Evolutionary conservation across 345 rosid genomes (phyloP).

Genomic region (Passiflora organensis): DNA sequence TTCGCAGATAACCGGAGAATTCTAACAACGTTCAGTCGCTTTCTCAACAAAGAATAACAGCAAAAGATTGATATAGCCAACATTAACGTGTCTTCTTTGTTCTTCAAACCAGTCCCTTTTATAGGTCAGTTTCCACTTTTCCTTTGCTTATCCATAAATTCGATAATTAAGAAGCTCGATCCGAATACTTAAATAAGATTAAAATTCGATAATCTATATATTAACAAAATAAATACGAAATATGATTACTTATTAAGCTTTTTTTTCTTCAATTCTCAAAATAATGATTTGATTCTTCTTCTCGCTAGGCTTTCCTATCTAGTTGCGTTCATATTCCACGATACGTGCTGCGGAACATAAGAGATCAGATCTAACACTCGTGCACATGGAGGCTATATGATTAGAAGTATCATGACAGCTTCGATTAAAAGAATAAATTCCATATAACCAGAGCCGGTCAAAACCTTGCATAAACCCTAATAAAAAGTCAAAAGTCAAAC

Average conservation of each 20-base stretch:
- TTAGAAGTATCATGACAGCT: background rate
- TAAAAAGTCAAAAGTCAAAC: constrained; percentile 23
- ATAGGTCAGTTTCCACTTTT: constrained; percentile 21
- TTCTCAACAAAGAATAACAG: background rate
- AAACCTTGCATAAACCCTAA: constrained; percentile 14
- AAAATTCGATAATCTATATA: too few relatives aligned
- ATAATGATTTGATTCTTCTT: too few relatives aligned
- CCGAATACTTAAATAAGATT: too few relatives aligned
- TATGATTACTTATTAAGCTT: too few relatives aligned
- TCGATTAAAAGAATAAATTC: background rate
- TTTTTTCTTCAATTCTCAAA: too few relatives aligned
- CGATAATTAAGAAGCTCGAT: too few relatives aligned
- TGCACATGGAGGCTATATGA: background rate
- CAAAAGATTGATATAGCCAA: background rate
- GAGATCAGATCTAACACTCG: constrained; percentile 1
- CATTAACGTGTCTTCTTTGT: too few relatives aligned
- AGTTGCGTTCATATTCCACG: too few relatives aligned
- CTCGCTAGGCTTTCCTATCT: too few relatives aligned
- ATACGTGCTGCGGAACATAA: too few relatives aligned
- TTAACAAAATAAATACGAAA: too few relatives aligned
- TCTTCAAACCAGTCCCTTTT: constrained; percentile 3
- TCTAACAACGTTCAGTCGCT: constrained; percentile 21
- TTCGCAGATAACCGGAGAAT: constrained; percentile 13
- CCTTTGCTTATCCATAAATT: too few relatives aligned
- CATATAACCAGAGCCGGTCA: background rate